These are phyloP conservation scores for Cutaneotrichosporon sp. DNA, from an alignment of 1,284 basidiomycete genomes.

Conservation along the genomic window DNA sequence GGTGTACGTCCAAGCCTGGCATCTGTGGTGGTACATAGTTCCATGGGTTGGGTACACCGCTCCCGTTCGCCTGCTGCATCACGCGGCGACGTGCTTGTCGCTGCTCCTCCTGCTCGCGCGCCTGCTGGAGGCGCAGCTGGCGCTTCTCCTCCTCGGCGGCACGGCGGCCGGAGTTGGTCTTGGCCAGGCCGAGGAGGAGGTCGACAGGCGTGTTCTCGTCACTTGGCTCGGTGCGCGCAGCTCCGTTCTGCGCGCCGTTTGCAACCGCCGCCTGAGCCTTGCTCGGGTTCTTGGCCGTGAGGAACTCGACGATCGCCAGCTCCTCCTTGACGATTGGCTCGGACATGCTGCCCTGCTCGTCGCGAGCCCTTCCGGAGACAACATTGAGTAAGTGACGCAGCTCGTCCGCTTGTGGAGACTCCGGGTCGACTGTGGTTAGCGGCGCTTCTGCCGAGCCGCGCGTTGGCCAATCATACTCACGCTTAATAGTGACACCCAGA, in stretches of 20 bases:
- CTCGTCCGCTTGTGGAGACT: conserved; percentile 53
- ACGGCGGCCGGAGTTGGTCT: conserved; percentile 46
- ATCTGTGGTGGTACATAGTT: conserved; percentile 51
- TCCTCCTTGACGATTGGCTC: conserved; percentile 55
- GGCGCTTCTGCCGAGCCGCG: background rate
- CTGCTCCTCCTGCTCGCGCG: conserved; percentile 45
- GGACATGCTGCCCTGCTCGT: conserved; percentile 48
- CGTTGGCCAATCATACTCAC: conserved; percentile 27
- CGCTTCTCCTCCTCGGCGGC: conserved; percentile 50
- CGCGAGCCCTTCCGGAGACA: conserved; percentile 53
- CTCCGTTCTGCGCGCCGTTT: conserved; percentile 20
- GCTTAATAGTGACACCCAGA: conserved; percentile 53
- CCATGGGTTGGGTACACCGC: conserved; percentile 40
- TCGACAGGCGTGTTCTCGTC: conserved; percentile 50
- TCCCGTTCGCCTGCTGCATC: conserved; percentile 19
- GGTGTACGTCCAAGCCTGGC: conserved; percentile 52
- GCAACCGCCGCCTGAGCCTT: conserved; percentile 20
- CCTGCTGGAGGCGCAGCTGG: conserved; percentile 46
- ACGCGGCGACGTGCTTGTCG: conserved; percentile 28
- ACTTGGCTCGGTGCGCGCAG: conserved; percentile 12
- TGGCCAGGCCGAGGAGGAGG: conserved; percentile 47
- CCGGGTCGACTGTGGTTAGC: conserved; percentile 47
- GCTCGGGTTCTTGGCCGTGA: conserved; percentile 46
- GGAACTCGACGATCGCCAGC: conserved; percentile 53
- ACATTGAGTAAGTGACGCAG: conserved; percentile 52